phyloP scores from a whole-genome alignment of 2,329 filamentous ascomycete species.

The Orbilia brochopaga region DNA sequence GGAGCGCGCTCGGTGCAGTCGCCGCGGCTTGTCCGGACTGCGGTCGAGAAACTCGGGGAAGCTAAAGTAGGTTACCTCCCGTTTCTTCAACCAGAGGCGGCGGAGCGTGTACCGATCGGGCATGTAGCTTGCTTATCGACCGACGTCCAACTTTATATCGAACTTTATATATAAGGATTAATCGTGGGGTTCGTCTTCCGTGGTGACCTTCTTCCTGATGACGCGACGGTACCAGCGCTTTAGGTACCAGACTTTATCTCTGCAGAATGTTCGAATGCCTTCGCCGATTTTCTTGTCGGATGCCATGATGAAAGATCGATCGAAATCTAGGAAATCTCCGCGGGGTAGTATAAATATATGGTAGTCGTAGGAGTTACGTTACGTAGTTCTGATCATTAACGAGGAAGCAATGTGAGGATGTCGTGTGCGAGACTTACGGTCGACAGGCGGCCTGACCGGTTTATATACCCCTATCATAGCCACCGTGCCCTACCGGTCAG shows the following conservation, averaged over 20 bases:
- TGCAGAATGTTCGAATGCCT: slow-evolving; percentile 41
- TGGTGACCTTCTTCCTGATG: slow-evolving; percentile 43
- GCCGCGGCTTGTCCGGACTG: slow-evolving; percentile 37
- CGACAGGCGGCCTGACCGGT: slow-evolving; percentile 38
- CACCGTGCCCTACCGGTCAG: slow-evolving; percentile 25
- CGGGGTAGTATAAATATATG: slow-evolving; percentile 1
- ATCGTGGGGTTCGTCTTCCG: slow-evolving; percentile 46
- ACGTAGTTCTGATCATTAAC: neutral
- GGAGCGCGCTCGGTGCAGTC: slow-evolving; percentile 39
- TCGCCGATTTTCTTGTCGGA: neutral
- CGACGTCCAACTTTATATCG: no score
- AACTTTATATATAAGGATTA: slow-evolving; percentile 1
- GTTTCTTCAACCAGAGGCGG: slow-evolving; percentile 51
- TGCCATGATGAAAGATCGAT: slow-evolving; percentile 27
- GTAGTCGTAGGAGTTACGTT: neutral
- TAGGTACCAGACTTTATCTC: slow-evolving; percentile 41
- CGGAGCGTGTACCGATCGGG: slow-evolving; percentile 49
- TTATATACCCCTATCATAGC: slow-evolving; percentile 36
- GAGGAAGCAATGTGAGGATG: slow-evolving; percentile 23
- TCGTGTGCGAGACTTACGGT: slow-evolving; percentile 20
- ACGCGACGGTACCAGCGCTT: slow-evolving; percentile 45
- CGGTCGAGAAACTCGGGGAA: slow-evolving; percentile 47
- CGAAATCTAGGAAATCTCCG: neutral
- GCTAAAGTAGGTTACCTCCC: slow-evolving; percentile 48
- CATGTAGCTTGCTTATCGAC: slow-evolving; percentile 14